Evolutionary conservation across 805 yeast genomes (phyloP).

Genomic region (Candida broadrunensis): DNA sequence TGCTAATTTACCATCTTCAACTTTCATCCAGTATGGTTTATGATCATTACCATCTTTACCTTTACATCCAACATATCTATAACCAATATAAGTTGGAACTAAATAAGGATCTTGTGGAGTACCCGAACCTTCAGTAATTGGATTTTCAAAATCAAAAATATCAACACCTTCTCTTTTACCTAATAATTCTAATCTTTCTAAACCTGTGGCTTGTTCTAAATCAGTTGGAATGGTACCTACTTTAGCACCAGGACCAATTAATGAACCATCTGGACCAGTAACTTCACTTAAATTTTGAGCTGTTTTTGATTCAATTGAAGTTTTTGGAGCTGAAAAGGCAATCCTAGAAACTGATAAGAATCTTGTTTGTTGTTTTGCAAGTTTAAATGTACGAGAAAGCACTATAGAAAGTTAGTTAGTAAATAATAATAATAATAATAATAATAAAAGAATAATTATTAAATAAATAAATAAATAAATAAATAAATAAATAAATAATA

Average conservation of each 20-base stretch:
- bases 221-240: constrained; percentile 88
- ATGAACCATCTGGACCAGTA: constrained; percentile 63
- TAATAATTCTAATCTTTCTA: constrained; percentile 91
- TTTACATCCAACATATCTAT: constrained; percentile 95
- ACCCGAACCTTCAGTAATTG: constrained; percentile 85
- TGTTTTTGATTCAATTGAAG: constrained; percentile 49
- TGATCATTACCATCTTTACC: constrained; percentile 95
- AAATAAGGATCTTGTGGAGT: constrained; percentile 86
- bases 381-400: constrained; percentile 40
- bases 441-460: too few relatives aligned
- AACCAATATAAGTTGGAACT: constrained; percentile 86
- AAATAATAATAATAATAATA: neutral
- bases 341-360: constrained; percentile 33
- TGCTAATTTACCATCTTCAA: constrained; percentile 74
- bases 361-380: constrained; percentile 29
- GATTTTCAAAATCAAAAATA: constrained; percentile 83
- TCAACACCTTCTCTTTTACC: constrained; percentile 96
- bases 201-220: constrained; percentile 96
- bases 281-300: constrained; percentile 75
- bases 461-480: too few relatives aligned
- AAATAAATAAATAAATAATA: too few relatives aligned
- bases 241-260: constrained; percentile 89
- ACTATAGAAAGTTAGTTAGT: constrained; percentile 10
- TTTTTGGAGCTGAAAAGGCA: constrained; percentile 15
- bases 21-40: constrained; percentile 87